Evolutionary conservation across 805 yeast genomes (phyloP).

Genomic region (Zygotorulaspora chibaensis): DNA sequence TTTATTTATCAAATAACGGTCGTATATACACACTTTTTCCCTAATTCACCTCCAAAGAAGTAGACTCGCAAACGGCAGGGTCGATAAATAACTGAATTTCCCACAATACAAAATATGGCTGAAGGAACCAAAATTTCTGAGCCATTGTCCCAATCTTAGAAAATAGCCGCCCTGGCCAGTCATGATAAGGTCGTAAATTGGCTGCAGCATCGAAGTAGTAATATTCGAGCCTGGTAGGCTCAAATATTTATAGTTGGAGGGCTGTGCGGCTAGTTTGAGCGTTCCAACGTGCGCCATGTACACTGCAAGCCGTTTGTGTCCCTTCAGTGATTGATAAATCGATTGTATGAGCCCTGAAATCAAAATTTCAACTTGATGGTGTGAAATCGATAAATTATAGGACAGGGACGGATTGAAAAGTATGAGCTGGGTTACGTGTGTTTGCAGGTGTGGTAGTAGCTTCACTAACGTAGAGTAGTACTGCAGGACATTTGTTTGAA

Average conservation of each 20-base stretch:
- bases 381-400: constrained; percentile 20
- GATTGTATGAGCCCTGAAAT: constrained; percentile 28
- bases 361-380: constrained; percentile 29
- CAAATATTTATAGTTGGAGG: constrained; percentile 32
- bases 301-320: constrained; percentile 13
- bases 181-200: constrained; percentile 28
- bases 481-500: constrained; percentile 24
- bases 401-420: constrained; percentile 32
- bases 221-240: constrained; percentile 25
- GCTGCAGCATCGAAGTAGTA: constrained; percentile 21
- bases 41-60: constrained; percentile 1
- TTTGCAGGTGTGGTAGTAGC: constrained; percentile 21
- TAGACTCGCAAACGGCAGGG: constrained; percentile 4
- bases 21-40: not conserved
- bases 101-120: constrained; percentile 21
- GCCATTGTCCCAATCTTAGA: constrained; percentile 11
- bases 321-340: constrained; percentile 17
- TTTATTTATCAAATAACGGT: not conserved
- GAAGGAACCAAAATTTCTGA: constrained; percentile 16
- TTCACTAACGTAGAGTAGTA: constrained; percentile 22
- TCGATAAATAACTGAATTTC: constrained; percentile 18
- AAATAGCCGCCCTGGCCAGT: constrained; percentile 21
- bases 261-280: constrained; percentile 30
- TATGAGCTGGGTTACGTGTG: constrained; percentile 21
- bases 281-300: constrained; percentile 29